phyloP scores from a whole-genome alignment of 306 rosid genomes.

The Pterocarpus macrocarpus region DNA sequence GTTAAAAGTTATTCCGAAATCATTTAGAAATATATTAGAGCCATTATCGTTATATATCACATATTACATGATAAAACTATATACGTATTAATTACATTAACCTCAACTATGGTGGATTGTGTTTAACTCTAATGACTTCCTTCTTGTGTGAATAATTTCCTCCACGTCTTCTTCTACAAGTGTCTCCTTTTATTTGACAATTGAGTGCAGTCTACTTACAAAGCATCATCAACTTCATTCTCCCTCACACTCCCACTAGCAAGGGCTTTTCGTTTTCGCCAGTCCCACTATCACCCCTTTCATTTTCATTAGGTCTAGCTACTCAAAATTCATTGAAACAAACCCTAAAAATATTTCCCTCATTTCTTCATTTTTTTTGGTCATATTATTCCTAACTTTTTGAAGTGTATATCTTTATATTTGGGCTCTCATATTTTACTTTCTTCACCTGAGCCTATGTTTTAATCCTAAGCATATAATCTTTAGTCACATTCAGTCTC shows the following conservation, averaged over 20 bases:
- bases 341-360: not conserved
- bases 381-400: not conserved
- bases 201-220: not conserved
- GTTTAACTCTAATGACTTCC: not conserved
- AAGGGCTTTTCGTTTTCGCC: conserved; percentile 23
- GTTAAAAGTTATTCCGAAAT: no score
- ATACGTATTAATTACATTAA: not conserved
- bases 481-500: not conserved
- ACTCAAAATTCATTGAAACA: not conserved
- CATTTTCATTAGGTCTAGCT: conserved; percentile 20
- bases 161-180: conserved; percentile 26
- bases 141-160: conserved; percentile 29
- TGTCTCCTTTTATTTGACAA: conserved; percentile 18
- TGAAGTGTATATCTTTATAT: not conserved
- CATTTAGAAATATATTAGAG: no score
- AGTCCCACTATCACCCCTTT: conserved; percentile 19
- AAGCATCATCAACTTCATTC: conserved; percentile 20
- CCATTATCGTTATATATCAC: no score
- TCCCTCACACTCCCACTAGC: not conserved
- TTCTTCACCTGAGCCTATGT: not conserved
- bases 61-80: not conserved
- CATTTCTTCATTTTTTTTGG: not conserved
- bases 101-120: not conserved
- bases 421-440: not conserved
- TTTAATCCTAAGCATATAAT: no score